These are phyloP conservation scores for Blastobotrys arbuscula DNA, from an alignment of 1,139 yeast species.

Conservation along the genomic window DNA sequence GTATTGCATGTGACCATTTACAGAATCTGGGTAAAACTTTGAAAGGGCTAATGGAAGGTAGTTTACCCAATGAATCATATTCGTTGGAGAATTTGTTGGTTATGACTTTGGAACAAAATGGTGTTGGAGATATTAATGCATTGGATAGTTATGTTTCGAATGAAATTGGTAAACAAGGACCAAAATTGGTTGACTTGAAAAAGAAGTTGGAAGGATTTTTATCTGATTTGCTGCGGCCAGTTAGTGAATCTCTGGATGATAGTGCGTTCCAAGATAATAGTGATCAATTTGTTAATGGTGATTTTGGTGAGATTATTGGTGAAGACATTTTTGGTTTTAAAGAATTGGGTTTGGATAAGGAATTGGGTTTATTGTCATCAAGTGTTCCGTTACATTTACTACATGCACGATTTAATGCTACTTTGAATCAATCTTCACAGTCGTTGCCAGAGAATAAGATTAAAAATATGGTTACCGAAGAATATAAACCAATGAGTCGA, in stretches of 20 bases:
- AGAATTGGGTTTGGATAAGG: slow-evolving; percentile 89
- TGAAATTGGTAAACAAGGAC: slow-evolving; percentile 62
- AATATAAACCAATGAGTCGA: slow-evolving; percentile 40
- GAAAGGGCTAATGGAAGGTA: slow-evolving; percentile 38
- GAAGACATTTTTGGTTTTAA: slow-evolving; percentile 93
- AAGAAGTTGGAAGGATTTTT: slow-evolving; percentile 65
- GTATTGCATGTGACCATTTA: slow-evolving; percentile 75
- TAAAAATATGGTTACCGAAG: slow-evolving; percentile 19
- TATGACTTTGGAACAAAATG: slow-evolving; percentile 72
- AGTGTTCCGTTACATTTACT: slow-evolving; percentile 86
- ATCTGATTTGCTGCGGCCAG: slow-evolving; percentile 77
- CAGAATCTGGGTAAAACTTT: slow-evolving; percentile 67
- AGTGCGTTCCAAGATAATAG: slow-evolving; percentile 81
- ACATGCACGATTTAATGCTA: slow-evolving; percentile 63
- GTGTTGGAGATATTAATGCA: slow-evolving; percentile 73
- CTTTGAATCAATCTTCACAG: slow-evolving; percentile 13
- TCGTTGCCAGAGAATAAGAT: slow-evolving; percentile 9
- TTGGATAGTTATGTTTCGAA: slow-evolving; percentile 71
- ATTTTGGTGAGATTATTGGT: slow-evolving; percentile 86
- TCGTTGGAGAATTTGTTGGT: slow-evolving; percentile 47
- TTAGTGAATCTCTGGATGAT: slow-evolving; percentile 63
- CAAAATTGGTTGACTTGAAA: slow-evolving; percentile 64
- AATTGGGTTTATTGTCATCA: slow-evolving; percentile 77
- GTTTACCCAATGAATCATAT: slow-evolving; percentile 32
- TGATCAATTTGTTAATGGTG: slow-evolving; percentile 92